Evolutionary conservation across 164 flowering plant species (phyloP), one percentile per base, ranked within the genome.

Genomic region (Paratinospora sagittata): DNA sequence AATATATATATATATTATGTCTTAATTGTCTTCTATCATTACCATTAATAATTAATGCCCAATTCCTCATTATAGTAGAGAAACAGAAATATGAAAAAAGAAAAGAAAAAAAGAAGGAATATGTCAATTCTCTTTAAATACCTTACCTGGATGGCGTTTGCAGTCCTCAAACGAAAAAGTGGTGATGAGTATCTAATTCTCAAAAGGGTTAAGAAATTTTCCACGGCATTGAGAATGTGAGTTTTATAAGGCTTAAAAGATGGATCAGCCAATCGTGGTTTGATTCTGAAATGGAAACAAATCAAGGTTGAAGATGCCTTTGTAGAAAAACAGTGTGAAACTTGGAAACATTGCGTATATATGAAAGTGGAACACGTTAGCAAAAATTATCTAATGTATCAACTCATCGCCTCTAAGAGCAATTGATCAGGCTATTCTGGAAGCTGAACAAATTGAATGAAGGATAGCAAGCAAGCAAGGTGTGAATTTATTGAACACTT

Each of bases 151-250:
- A 95, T 86, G 11, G 81, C 84, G 76, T 86, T 85, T 75, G 86
- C 90, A 26, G 92, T 83, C 73, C 75, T 81, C 82, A 95, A 80
- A 27, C 96, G 90, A 76, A 95, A 89, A 72, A 95, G 96, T 16
- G 92, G 91, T 67, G 98, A 86, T 74, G 98, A 95, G 81, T 95
- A 95, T 77, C 97, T 82, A 69, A 92, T 92, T 41, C 80, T 78
- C 61, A 95, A 78, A 30, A 92, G 3, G 72, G 80, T 82, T 61
- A 58, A 66, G 74, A 89, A 89, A 76, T 87, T 90, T 43, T 92
- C 90, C 34, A 89, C 75, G n/a, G 97, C 92, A 72, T 87, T 82
- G 27, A 89, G 78, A 23, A 95, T 90, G 72, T 95, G 92, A 73
- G 70, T 83, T 67, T 76, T 89, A 60, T 77, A 79, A 77, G 98